Conservation (phyloP, 2,329 filamentous ascomycete species). For the Botrytis porri region DNA sequence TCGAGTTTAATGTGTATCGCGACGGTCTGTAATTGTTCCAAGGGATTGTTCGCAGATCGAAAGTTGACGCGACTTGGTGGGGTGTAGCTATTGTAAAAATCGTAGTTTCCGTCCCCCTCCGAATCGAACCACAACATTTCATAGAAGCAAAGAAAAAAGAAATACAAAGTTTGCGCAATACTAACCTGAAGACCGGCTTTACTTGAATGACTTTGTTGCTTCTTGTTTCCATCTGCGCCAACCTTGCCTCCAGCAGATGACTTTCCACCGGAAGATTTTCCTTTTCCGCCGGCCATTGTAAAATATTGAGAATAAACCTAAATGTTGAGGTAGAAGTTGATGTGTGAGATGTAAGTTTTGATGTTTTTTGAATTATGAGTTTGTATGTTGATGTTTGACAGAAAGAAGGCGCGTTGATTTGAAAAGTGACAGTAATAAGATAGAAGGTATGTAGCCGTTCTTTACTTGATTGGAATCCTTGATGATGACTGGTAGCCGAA, state of each 20-base stretch:
- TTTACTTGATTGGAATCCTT: conserved; percentile 18
- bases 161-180: conserved; percentile 23
- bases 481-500: conserved; percentile 19
- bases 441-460: conserved; percentile 17
- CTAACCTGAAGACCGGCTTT: conserved; percentile 41
- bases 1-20: background rate
- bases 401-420: conserved; percentile 18
- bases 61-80: conserved; percentile 36
- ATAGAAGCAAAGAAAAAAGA: background rate
- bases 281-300: conserved; percentile 40
- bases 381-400: conserved; percentile 22
- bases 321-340: conserved; percentile 23
- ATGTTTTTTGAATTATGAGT: conserved; percentile 13
- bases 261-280: conserved; percentile 40
- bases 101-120: conserved; percentile 16
- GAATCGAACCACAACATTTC: background rate
- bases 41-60: conserved; percentile 19
- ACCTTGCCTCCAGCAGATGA: conserved; percentile 41
- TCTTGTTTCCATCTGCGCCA: conserved; percentile 38
- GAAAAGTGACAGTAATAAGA: conserved; percentile 12
- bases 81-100: conserved; percentile 27
- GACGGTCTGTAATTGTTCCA: background rate
- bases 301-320: conserved; percentile 11
- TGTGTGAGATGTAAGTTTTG: conserved; percentile 17
- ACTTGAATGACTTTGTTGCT: conserved; percentile 40